A percentile compares a stretch with the other conserved stretches of the same genome.
These are phyloP conservation scores for Stephanodiscus minutulus DNA, from an alignment of 108 stramenopile genomes.

Conservation along the genomic window DNA sequence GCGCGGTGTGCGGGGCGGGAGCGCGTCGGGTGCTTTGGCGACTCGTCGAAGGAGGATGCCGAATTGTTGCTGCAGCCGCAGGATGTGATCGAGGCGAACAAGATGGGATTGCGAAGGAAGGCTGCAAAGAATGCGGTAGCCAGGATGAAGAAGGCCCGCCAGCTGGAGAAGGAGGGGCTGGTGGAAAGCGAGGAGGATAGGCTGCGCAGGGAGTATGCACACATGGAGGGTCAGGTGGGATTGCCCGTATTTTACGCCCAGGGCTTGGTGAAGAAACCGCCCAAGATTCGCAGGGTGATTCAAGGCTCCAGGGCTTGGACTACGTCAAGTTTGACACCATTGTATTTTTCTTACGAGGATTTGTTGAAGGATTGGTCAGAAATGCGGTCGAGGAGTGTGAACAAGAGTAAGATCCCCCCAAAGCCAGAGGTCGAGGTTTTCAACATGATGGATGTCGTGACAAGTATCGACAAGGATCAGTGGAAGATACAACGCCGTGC, in stretches of 20 bases:
- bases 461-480: slow-evolving; percentile 71
- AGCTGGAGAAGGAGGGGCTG: slow-evolving; percentile 43
- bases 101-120: slow-evolving; percentile 55
- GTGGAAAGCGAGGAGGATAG: slow-evolving; percentile 29
- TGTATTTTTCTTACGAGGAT: slow-evolving; percentile 89
- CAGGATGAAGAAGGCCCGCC: slow-evolving; percentile 48
- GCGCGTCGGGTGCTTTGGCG: slow-evolving; percentile 70
- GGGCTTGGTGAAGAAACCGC: slow-evolving; percentile 55
- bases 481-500: slow-evolving; percentile 41
- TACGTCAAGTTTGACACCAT: slow-evolving; percentile 50
- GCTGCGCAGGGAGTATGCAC: slow-evolving; percentile 50
- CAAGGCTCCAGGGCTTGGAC: slow-evolving; percentile 45
- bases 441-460: slow-evolving; percentile 79
- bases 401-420: slow-evolving; percentile 51
- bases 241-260: slow-evolving; percentile 79
- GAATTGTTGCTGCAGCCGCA: slow-evolving; percentile 46
- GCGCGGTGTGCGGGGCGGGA: slow-evolving; percentile 79
- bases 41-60: slow-evolving; percentile 56
- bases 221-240: slow-evolving; percentile 81
- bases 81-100: slow-evolving; percentile 60
- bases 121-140: slow-evolving; percentile 21
- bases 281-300: slow-evolving; percentile 48
- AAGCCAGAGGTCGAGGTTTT: slow-evolving; percentile 76
- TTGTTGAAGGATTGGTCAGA: slow-evolving; percentile 67
- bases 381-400: slow-evolving; percentile 47